Evolutionary conservation across 495 filamentous ascomycete species (phyloP), one percentile per base, ranked within the genome.

Genomic region (Annulohypoxylon moriforme): DNA sequence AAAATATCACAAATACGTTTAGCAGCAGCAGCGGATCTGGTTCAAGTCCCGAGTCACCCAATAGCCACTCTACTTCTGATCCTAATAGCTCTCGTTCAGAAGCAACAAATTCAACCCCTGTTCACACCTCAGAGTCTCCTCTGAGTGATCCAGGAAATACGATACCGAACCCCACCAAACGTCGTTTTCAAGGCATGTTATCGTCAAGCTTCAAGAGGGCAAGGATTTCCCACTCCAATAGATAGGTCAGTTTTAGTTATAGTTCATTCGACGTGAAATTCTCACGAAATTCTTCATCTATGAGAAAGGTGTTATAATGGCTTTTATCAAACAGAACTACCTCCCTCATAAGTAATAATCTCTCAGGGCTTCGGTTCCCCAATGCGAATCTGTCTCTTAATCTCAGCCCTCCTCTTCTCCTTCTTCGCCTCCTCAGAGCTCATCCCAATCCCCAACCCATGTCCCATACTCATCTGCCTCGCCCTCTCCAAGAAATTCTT

Each of bases 401-500:
- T 56, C 56, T 76, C 74, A 22, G 64, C 71, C 65, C 66, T 60
- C 44, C 60, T 65, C 53, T 42, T 72, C 53, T 72, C 73, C 58
- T 62, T 78, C 60, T 53, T 70, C 27, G 63, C 53, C 58, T 74
- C 76, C n/a, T 69, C 70, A n/a, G 63, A 63, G 20, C 57, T 64
- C 20, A 36, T 56, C 14, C 61, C 67, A 22, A 74, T 56, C 7
- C 64, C 70, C 14, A 67, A 13, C 10, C 60, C 58, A n/a, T 42
- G 64, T 31, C 60, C 60, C 13, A 65, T 46, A 7, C 56, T 29
- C n/a, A 73, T 29, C 47, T 63, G 58, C 42, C 72, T 76, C 33
- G 76, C 74, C 67, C 57, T 76, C 0, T 66, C 65, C 22, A 78
- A 29, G 1, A 76, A 52, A 20, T 46, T 59, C 67, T 56, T 78